Evolutionary conservation across 2,329 filamentous ascomycete species (phyloP).

Genomic region (Chalaropsis thielavioides): DNA sequence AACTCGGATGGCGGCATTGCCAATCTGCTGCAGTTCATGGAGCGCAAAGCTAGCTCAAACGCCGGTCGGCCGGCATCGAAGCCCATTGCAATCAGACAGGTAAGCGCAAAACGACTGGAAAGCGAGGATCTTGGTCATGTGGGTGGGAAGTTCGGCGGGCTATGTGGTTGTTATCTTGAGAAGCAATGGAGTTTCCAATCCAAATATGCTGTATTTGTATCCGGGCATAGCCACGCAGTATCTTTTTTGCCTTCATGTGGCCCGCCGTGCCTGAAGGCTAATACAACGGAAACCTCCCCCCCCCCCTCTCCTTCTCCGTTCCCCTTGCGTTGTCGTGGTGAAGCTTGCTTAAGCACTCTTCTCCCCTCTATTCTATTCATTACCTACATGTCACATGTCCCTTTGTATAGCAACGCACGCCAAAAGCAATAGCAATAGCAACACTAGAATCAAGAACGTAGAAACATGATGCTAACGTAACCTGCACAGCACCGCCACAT

Average conservation of each 20-base stretch:
- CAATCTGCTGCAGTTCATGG: constrained; percentile 52
- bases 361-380: not conserved
- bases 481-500: constrained; percentile 49
- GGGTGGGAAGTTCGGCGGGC: not conserved
- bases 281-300: constrained; percentile 14
- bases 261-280: constrained; percentile 6
- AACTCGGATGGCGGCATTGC: constrained; percentile 54
- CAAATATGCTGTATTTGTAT: constrained; percentile 23
- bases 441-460: not conserved
- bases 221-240: constrained; percentile 20
- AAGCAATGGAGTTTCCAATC: constrained; percentile 5
- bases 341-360: not conserved
- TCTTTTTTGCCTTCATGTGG: constrained; percentile 15
- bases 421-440: not conserved
- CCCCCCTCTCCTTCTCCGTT: not conserved
- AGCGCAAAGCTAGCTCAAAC: constrained; percentile 51
- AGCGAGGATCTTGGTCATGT: constrained; percentile 14
- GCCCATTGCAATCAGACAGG: constrained; percentile 57
- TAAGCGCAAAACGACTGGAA: constrained; percentile 40
- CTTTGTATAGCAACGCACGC: not conserved
- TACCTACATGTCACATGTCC: not conserved
- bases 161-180: not conserved
- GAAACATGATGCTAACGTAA: constrained; percentile 37
- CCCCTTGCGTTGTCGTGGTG: not conserved
- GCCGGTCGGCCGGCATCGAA: constrained; percentile 31